These are phyloP conservation scores for Pistacia vera DNA, from an alignment of 345 rosid genomes.

Conservation along the genomic window DNA sequence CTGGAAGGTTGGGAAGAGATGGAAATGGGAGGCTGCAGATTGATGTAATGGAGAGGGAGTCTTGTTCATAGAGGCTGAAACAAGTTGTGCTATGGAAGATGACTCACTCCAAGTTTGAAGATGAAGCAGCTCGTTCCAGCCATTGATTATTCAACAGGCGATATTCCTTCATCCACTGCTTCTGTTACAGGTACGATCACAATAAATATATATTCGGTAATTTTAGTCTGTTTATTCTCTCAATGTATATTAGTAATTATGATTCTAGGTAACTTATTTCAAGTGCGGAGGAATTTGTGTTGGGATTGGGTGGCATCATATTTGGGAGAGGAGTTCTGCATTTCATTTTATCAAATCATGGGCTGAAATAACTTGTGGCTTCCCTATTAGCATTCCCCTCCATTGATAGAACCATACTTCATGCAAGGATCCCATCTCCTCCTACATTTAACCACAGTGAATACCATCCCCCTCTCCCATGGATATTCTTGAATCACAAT, in stretches of 20 bases:
- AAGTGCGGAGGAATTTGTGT: constrained; percentile 34
- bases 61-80: constrained; percentile 34
- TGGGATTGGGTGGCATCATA: constrained; percentile 26
- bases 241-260: too few species aligned
- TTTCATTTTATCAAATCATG: constrained; percentile 30
- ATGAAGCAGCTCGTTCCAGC: constrained; percentile 24
- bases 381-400: background rate
- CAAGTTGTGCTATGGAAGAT: constrained; percentile 21
- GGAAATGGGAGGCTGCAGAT: constrained; percentile 33
- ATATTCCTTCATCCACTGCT: constrained; percentile 31
- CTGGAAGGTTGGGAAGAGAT: too few species aligned
- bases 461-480: too few species aligned
- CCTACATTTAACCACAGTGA: constrained; percentile 29
- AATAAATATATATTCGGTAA: too few species aligned
- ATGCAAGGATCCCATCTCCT: constrained; percentile 11
- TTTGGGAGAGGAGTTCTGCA: constrained; percentile 15
- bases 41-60: constrained; percentile 31
- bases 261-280: constrained; percentile 26
- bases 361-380: constrained; percentile 29
- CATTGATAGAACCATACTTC: constrained; percentile 22
- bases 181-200: constrained; percentile 4
- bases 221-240: too few species aligned
- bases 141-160: constrained; percentile 19
- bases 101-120: constrained; percentile 8
- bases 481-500: too few species aligned